Base-by-base conservation (phyloP, 441 rosid species). In the Gossypium laxum region DNA sequence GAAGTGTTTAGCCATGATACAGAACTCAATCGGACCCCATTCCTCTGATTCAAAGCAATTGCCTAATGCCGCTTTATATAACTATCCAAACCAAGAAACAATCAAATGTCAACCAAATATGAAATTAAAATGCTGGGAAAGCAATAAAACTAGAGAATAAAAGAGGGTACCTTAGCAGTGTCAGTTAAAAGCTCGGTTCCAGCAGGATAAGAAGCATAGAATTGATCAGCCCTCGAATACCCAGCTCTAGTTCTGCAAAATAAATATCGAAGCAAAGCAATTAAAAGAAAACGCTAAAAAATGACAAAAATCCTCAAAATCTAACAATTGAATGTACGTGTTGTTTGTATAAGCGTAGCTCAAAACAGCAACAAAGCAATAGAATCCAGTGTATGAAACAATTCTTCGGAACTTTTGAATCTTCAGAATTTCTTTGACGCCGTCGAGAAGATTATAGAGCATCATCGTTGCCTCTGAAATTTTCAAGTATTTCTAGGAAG, bases 21-120 rank as follows among this genome's bases (percentile, higher is more conserved):
- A 81, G 80, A 72, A 90, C 70, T 91, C 97, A 5, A 91, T 81
- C 6, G 96, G 88, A 73, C 93, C 91, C 98, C 97, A 90, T 8
- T 93, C 93, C 72, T 93, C 97, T 12, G 79, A 73, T 63, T 93
- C 98, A 57, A 87, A 93, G 86, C 95, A 88, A 76, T 83, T 91
- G 59, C 96, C 96, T 56, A 91, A 89, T 0, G 97, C 98, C 0
- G 95, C 88, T 85, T 93, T 93, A 70, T 93, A 90, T 72, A 91
- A 72, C 97, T 93, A 67, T 4, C 45, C 18, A 41, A 66, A 68
- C 32, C 48, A 67, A 70, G 61, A 61, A 72, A 19, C 17, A 45
- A 65, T 15, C 65, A 63, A 32, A 48, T 67, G 14, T 58, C 2
- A 69, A 62, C 22, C 41, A 59, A 24, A 73, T 45, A 3, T 71